Percentiles rank a stretch among this genome's conserved stretches.
Conservation (phyloP, 148 eudicot species). For the Rhododendron simsii region DNA sequence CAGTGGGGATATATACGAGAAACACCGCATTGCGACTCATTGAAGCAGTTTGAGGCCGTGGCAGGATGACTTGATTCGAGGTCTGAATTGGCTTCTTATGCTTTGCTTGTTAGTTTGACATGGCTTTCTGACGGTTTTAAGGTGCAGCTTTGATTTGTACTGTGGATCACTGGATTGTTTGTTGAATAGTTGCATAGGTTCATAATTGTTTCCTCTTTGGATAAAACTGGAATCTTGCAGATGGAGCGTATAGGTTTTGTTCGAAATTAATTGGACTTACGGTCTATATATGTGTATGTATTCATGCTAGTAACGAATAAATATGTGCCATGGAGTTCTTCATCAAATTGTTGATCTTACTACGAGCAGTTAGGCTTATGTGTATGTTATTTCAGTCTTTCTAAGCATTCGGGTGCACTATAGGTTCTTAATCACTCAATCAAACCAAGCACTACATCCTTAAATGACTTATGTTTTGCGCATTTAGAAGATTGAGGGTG, state of each 20-base stretch:
- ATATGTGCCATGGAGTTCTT: neutral
- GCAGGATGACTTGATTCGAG: conserved; percentile 23
- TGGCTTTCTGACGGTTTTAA: neutral
- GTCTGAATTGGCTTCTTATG: conserved; percentile 4
- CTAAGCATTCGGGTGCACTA: neutral
- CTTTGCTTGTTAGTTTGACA: neutral
- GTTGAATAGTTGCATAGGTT: neutral
- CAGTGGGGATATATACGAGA: conserved; percentile 42
- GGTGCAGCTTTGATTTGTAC: neutral
- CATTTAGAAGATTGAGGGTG: too few relatives aligned
- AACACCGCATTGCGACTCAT: conserved; percentile 41
- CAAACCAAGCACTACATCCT: neutral
- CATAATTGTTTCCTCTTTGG: neutral
- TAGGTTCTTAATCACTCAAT: neutral
- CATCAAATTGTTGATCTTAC: neutral
- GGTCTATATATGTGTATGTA: neutral
- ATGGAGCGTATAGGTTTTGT: neutral
- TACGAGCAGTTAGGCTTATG: neutral
- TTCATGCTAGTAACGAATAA: neutral
- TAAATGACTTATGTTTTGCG: neutral
- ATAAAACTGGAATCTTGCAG: neutral
- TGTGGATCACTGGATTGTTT: neutral
- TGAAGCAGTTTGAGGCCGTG: conserved; percentile 28
- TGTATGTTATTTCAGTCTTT: neutral
- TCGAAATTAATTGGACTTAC: neutral